Base-by-base conservation (phyloP, 768 basidiomycete genomes). In the Chalciporus pseudorubinellus region DNA sequence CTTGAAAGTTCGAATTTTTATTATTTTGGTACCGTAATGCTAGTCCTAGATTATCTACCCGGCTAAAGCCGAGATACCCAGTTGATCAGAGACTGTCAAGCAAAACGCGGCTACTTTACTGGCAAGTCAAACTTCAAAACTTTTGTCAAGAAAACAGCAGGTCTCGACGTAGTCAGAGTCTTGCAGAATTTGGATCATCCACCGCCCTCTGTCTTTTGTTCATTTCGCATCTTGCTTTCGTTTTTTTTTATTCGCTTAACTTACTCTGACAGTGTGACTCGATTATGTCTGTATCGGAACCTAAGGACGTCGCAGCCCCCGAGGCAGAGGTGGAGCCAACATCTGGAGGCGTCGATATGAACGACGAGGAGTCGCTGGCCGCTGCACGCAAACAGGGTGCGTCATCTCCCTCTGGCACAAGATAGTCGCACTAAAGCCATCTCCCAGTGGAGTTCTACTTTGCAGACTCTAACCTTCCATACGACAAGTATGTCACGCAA, bases 401-500 rank as follows among this genome's bases (percentile, higher is more conserved):
- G 77, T 66, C 18, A 40, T 39, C 33, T 8, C 13, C 4, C 26
- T 52, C 38, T 41, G 19, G 18, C 10, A 46, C 20, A 3, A 22
- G 12, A 13, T 5, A 20, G 26, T 39, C 49, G 14, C 18, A 19
- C 31, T 50, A 1, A 51, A 41, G 36, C 46, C 29, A 2, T 26
- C 33, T 40, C 46, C 39, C 31, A 97, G 95, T 95, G 62, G 90
- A 94, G 66, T 98, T 97, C 71, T 97, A 98, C 76, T 94, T 98
- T 71, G 89, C 89, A 46, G 93, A 95, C 70, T 81, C 92, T n/a
- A 97, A 98, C 71, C 80, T 98, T 47, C 95, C 95, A 1, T 93
- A 82, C 57, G 91, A 93, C 77, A 89, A 83, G 87, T 87, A 61
- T 22, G 77, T 24, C 38, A 26, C 26, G 6, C 26, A 6, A 22